A percentile compares a stretch with the other conserved stretches of the same genome.
Conservation (phyloP, 2,329 filamentous ascomycete genomes). For the Samsoniella hepiali region DNA sequence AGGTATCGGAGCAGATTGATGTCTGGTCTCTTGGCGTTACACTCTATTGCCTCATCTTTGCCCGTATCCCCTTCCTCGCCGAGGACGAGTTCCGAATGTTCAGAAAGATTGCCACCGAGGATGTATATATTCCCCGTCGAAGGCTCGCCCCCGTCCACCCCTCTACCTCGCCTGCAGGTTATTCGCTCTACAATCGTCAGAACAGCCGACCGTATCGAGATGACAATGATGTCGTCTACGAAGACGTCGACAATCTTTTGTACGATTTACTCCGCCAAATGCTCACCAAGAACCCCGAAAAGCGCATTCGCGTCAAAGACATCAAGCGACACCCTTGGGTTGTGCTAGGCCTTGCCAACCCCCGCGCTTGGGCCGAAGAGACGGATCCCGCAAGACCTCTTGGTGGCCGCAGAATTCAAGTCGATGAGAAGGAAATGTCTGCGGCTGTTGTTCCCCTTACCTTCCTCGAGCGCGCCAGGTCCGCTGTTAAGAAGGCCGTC, state of each 20-base stretch:
- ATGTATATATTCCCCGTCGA: constrained; percentile 81
- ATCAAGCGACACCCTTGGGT: constrained; percentile 96
- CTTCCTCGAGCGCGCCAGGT: constrained; percentile 79
- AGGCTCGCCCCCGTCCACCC: constrained; percentile 75
- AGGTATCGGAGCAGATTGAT: constrained; percentile 89
- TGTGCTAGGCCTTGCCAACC: constrained; percentile 70
- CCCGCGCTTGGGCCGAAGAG: constrained; percentile 83
- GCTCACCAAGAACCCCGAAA: constrained; percentile 82
- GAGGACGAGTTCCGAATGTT: constrained; percentile 92
- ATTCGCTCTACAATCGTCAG: constrained; percentile 53
- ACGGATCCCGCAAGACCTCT: constrained; percentile 79
- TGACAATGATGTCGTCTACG: constrained; percentile 77
- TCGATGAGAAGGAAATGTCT: constrained; percentile 86
- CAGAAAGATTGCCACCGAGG: constrained; percentile 82
- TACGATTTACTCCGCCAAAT: constrained; percentile 75
- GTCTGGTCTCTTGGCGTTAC: constrained; percentile 97
- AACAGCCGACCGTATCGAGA: constrained; percentile 68
- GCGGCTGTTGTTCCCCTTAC: constrained; percentile 86
- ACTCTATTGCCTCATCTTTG: constrained; percentile 91
- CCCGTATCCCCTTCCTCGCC: constrained; percentile 87
- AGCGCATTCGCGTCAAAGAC: constrained; percentile 83
- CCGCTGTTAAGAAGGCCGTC: constrained; percentile 67
- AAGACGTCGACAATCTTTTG: constrained; percentile 77
- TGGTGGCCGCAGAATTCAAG: constrained; percentile 82
- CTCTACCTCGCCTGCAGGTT: constrained; percentile 52